phyloP scores from a whole-genome alignment of 2,329 filamentous ascomycete species.

The Trichoderma cornu-damae region DNA sequence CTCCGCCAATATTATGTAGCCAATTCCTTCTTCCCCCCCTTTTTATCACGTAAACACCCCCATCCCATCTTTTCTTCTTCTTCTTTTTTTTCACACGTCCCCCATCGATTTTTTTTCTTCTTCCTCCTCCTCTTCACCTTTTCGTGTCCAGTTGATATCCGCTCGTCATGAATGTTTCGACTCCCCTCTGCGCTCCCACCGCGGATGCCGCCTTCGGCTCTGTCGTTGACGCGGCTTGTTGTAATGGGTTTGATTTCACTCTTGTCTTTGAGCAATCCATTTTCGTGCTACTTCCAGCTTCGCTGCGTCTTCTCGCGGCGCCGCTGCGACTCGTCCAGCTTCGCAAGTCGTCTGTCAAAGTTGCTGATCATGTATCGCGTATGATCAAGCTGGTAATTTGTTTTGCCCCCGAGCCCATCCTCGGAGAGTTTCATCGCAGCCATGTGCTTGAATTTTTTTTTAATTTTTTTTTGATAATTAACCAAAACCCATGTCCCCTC shows the following conservation, averaged over 20 bases:
- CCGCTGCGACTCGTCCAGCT: slow-evolving; percentile 31
- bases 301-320: slow-evolving; percentile 29
- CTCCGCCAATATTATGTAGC: background rate
- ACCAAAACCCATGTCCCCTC: background rate
- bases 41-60: background rate
- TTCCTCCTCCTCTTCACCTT: background rate
- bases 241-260: slow-evolving; percentile 46
- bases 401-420: background rate
- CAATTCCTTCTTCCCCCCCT: background rate
- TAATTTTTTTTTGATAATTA: background rate
- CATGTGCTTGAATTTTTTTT: background rate
- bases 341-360: slow-evolving; percentile 25
- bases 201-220: slow-evolving; percentile 28
- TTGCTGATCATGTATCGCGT: slow-evolving; percentile 26
- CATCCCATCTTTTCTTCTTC: background rate
- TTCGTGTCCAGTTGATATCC: background rate
- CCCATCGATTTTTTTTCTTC: background rate
- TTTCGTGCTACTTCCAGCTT: slow-evolving; percentile 31
- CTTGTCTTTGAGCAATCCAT: slow-evolving; percentile 42
- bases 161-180: slow-evolving; percentile 25
- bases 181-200: slow-evolving; percentile 21
- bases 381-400: slow-evolving; percentile 28
- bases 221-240: slow-evolving; percentile 28
- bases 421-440: background rate
- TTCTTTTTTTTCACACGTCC: no score